These are phyloP conservation scores for Coprinopsis strossmayeri DNA, from an alignment of 768 basidiomycete genomes.

Conservation along the genomic window DNA sequence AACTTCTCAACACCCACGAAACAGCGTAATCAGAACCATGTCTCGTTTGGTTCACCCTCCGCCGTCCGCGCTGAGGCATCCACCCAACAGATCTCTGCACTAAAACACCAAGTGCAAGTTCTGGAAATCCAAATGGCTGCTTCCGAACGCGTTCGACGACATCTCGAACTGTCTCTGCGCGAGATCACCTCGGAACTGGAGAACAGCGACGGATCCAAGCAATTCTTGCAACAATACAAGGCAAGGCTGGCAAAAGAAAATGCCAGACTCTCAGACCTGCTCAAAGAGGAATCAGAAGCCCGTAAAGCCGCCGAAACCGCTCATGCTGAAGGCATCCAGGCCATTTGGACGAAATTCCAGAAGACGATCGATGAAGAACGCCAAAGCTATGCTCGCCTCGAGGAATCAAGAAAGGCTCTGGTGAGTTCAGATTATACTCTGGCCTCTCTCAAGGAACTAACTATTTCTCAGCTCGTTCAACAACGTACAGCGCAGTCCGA, in stretches of 20 bases:
- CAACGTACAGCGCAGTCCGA: constrained; percentile 60
- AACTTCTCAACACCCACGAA: constrained; percentile 44
- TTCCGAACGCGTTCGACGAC: constrained; percentile 59
- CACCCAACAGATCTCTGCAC: constrained; percentile 43
- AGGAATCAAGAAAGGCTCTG: constrained; percentile 65
- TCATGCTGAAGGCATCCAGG: constrained; percentile 56
- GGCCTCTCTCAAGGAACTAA: no score
- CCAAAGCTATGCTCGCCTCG: constrained; percentile 54
- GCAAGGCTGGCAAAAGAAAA: constrained; percentile 55
- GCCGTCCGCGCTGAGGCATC: constrained; percentile 22
- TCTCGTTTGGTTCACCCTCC: constrained; percentile 6
- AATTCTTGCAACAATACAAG: constrained; percentile 52
- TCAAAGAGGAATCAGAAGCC: constrained; percentile 59
- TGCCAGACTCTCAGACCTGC: constrained; percentile 41
- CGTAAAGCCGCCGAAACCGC: constrained; percentile 55
- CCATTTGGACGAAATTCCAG: constrained; percentile 63
- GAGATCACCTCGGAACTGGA: constrained; percentile 58
- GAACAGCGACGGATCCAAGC: constrained; percentile 58
- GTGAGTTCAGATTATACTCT: constrained; percentile 41
- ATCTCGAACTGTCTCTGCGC: constrained; percentile 52
- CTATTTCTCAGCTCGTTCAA: constrained; percentile 60
- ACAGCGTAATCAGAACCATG: constrained; percentile 16
- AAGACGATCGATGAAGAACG: constrained; percentile 52
- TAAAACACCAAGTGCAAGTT: constrained; percentile 60
- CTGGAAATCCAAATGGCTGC: constrained; percentile 65